These are phyloP conservation scores for Salix udensis DNA, from an alignment of 345 rosid species.

Conservation along the genomic window DNA sequence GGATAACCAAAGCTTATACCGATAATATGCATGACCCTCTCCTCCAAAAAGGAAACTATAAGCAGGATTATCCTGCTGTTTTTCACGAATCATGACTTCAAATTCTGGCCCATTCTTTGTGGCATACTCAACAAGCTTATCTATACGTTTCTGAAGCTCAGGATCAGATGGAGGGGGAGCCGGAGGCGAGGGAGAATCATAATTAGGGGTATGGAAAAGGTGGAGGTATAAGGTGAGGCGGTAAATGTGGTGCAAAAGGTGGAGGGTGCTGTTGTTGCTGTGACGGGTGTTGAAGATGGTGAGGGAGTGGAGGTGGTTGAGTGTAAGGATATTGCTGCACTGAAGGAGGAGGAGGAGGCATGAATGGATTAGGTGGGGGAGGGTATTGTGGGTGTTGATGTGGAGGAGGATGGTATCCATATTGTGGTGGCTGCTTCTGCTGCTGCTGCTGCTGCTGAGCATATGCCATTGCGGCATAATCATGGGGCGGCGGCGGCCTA, in stretches of 20 bases:
- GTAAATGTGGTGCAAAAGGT: conserved; percentile 59
- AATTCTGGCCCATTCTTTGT: conserved; percentile 93
- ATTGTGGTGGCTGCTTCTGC: conserved; percentile 66
- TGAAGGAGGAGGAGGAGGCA: conserved; percentile 66
- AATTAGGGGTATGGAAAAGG: conserved; percentile 54
- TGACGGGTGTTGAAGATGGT: conserved; percentile 50
- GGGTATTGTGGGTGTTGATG: conserved; percentile 67
- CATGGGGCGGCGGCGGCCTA: conserved; percentile 18
- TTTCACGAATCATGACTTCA: conserved; percentile 92
- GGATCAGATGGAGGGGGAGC: conserved; percentile 86
- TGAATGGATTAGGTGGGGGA: conserved; percentile 45
- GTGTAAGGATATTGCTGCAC: conserved; percentile 82
- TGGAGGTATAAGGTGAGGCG: conserved; percentile 61
- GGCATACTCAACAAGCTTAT: conserved; percentile 88
- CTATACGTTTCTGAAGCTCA: conserved; percentile 93
- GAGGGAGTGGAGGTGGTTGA: conserved; percentile 62
- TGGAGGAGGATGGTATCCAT: conserved; percentile 74
- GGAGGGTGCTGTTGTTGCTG: conserved; percentile 66
- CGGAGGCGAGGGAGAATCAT: conserved; percentile 70
- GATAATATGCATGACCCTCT: conserved; percentile 84
- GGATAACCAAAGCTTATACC: conserved; percentile 78
- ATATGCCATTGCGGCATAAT: conserved; percentile 54
- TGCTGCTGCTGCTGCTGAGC: conserved; percentile 39
- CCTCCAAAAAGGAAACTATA: conserved; percentile 89
- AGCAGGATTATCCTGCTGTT: conserved; percentile 92